These are phyloP conservation scores for Fusarium albidum DNA, from an alignment of 2,329 filamentous ascomycete species.

Conservation along the genomic window DNA sequence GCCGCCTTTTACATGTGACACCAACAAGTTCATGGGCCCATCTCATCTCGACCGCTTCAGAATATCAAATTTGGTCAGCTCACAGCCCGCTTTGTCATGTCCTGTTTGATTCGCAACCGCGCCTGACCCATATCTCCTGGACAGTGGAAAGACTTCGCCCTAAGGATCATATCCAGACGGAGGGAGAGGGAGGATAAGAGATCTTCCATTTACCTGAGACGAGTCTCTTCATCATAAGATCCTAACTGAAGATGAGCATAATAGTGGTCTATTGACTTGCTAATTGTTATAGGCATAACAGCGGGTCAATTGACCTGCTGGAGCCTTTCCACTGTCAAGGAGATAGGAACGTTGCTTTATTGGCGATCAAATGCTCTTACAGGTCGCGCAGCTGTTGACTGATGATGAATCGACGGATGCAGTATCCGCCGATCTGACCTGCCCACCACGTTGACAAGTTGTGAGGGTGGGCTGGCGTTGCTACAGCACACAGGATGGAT, in stretches of 20 bases:
- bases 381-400: not conserved
- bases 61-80: not conserved
- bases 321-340: no score
- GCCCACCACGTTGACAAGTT: slow-evolving; percentile 14
- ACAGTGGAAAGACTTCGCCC: no score
- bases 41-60: not conserved
- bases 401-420: slow-evolving; percentile 4
- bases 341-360: no score
- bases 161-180: no score
- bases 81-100: not conserved
- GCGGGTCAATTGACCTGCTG: no score
- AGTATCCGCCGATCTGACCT: slow-evolving; percentile 22
- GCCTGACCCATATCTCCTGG: not conserved
- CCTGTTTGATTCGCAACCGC: not conserved
- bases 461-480: slow-evolving; percentile 3
- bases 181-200: no score
- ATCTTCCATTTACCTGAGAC: no score
- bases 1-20: slow-evolving; percentile 2
- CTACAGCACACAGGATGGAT: not conserved
- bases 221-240: no score
- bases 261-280: no score
- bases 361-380: not conserved
- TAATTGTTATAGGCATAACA: no score
- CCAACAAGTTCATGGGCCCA: not conserved
- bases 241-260: no score